Conservation (phyloP, 495 filamentous ascomycete genomes). For the Neurospora sp. region DNA sequence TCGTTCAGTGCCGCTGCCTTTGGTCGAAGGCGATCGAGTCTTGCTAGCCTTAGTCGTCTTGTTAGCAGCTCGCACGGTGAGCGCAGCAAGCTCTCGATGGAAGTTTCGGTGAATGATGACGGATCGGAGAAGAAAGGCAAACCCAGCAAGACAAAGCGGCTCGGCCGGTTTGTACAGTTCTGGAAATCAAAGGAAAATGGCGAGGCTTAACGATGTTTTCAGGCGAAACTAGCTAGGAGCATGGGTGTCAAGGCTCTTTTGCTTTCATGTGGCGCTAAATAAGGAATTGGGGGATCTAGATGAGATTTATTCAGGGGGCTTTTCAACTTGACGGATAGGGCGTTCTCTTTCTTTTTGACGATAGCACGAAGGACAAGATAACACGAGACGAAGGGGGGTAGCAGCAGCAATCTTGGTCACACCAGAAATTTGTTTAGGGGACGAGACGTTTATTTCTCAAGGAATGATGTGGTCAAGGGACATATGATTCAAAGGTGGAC, state of each 20-base stretch:
- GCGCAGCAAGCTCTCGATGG: conserved; percentile 71
- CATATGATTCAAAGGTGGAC: conserved; percentile 23
- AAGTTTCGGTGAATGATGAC: conserved; percentile 40
- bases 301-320: conserved; percentile 9
- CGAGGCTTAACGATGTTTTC: conserved; percentile 6
- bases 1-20: conserved; percentile 59
- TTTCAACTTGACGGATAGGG: conserved; percentile 10
- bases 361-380: conserved; percentile 28
- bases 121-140: conserved; percentile 51
- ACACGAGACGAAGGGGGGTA: conserved; percentile 4
- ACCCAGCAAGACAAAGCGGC: conserved; percentile 58
- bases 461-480: conserved; percentile 17
- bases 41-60: conserved; percentile 76
- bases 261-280: neutral
- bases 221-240: neutral
- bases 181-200: conserved; percentile 50
- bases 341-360: conserved; percentile 21
- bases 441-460: conserved; percentile 13
- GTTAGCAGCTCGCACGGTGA: conserved; percentile 70
- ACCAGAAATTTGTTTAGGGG: conserved; percentile 5
- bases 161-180: conserved; percentile 77
- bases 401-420: neutral
- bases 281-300: neutral
- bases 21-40: conserved; percentile 68
- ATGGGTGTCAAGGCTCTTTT: neutral